A percentile compares a stretch with the other conserved stretches of the same genome.
Conservation (phyloP, 2,329 filamentous ascomycete genomes). For the Tolypocladium pustulatum region DNA sequence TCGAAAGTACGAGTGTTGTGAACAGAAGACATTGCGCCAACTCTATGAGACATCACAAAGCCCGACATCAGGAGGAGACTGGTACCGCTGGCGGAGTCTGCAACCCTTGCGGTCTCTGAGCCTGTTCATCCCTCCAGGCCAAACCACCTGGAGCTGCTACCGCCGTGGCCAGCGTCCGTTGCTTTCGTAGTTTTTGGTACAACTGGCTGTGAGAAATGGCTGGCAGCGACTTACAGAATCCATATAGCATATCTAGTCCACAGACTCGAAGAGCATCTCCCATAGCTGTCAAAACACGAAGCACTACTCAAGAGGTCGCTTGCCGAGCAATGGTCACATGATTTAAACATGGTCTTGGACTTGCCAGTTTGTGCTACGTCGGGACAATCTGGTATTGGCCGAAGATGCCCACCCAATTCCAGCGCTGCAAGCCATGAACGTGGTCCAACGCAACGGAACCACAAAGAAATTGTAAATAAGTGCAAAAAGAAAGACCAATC, state of each 20-base stretch:
- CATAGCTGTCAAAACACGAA: not conserved
- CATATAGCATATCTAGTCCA: not conserved
- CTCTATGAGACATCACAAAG: not conserved
- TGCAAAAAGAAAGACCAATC: conserved; percentile 14
- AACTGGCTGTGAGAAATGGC: not conserved
- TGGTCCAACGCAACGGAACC: too few relatives aligned
- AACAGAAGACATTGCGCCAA: not conserved
- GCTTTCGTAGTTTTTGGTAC: not conserved
- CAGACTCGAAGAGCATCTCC: not conserved
- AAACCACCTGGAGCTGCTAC: not conserved
- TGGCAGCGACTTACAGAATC: not conserved
- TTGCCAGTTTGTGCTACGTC: too few relatives aligned
- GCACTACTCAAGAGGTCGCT: not conserved
- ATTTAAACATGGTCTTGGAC: too few relatives aligned
- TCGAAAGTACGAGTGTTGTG: too few relatives aligned
- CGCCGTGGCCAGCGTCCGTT: not conserved
- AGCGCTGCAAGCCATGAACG: too few relatives aligned
- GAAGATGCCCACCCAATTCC: too few relatives aligned
- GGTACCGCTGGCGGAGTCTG: not conserved
- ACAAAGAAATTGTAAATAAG: too few relatives aligned
- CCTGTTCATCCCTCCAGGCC: not conserved
- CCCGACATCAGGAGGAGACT: too few relatives aligned
- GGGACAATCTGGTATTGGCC: too few relatives aligned
- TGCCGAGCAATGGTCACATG: too few relatives aligned
- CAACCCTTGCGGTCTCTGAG: not conserved